Evolutionary conservation across 345 rosid species (phyloP).

Genomic region (Zanthoxylum bungeanum): DNA sequence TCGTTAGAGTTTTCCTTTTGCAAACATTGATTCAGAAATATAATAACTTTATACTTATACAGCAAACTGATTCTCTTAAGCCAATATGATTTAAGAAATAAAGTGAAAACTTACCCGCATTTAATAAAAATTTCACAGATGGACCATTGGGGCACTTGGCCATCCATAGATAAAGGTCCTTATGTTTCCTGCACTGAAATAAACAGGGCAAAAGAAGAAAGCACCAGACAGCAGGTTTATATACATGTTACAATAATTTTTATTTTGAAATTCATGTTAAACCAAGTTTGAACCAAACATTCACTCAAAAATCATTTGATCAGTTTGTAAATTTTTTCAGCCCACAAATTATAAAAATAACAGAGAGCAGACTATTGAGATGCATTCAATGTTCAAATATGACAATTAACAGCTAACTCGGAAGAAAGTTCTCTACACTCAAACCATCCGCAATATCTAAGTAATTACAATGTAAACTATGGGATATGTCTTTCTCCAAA

Average conservation of each 20-base stretch:
- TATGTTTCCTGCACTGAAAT: constrained; percentile 89
- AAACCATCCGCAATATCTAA: too few relatives aligned
- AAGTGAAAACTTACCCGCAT: constrained; percentile 61
- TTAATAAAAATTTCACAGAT: constrained; percentile 88
- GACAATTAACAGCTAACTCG: too few relatives aligned
- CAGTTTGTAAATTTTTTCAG: not conserved
- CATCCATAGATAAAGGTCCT: constrained; percentile 93
- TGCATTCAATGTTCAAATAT: too few relatives aligned
- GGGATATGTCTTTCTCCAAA: too few relatives aligned
- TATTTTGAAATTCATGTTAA: too few relatives aligned
- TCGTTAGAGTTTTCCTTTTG: not conserved
- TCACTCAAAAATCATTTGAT: not conserved
- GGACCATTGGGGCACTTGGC: constrained; percentile 81
- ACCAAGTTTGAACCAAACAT: not conserved
- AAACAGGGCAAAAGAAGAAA: not conserved
- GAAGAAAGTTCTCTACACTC: too few relatives aligned
- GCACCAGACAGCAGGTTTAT: not conserved
- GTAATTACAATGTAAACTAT: too few relatives aligned
- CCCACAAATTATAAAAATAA: not conserved
- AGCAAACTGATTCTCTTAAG: not conserved
- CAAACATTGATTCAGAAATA: not conserved
- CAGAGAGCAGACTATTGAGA: constrained; percentile 4
- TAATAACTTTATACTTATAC: not conserved
- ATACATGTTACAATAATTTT: not conserved
- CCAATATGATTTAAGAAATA: not conserved